A percentile compares a stretch with the other conserved stretches of the same genome.
These are phyloP conservation scores for Sphagnum contortum DNA, from an alignment of 225 moss, liverwort and hornwort species.

Conservation along the genomic window DNA sequence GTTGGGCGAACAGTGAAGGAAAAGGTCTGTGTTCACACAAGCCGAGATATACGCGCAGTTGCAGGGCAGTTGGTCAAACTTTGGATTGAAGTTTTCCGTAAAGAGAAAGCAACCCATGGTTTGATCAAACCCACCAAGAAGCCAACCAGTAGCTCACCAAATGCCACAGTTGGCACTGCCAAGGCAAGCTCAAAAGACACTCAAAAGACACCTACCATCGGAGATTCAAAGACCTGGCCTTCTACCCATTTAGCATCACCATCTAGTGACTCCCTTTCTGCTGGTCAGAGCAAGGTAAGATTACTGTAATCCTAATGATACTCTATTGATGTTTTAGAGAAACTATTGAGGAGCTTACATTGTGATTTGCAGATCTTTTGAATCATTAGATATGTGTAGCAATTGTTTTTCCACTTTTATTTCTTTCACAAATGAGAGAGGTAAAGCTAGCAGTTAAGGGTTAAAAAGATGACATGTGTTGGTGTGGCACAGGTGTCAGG, in stretches of 20 bases:
- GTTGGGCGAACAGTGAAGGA: slow-evolving; percentile 60
- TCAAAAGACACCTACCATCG: slow-evolving; percentile 16
- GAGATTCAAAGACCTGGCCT: slow-evolving; percentile 22
- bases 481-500: slow-evolving; percentile 10
- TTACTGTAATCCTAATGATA: not conserved
- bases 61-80: slow-evolving; percentile 65
- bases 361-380: too few relatives aligned
- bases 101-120: slow-evolving; percentile 46
- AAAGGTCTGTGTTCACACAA: slow-evolving; percentile 63
- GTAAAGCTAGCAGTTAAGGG: too few relatives aligned
- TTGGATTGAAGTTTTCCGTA: slow-evolving; percentile 54
- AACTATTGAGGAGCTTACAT: too few relatives aligned
- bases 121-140: slow-evolving; percentile 30
- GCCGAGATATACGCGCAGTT: slow-evolving; percentile 57
- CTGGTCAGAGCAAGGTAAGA: slow-evolving; percentile 21
- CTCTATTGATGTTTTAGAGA: too few relatives aligned
- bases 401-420: too few relatives aligned
- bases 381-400: too few relatives aligned
- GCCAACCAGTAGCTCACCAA: slow-evolving; percentile 23
- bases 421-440: too few relatives aligned
- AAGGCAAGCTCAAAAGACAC: slow-evolving; percentile 26
- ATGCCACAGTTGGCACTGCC: slow-evolving; percentile 13
- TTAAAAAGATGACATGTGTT: too few relatives aligned
- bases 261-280: slow-evolving; percentile 16
- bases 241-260: slow-evolving; percentile 25